phyloP scores from a whole-genome alignment of 106 monocot genomes.

The Allium fistulosum region DNA sequence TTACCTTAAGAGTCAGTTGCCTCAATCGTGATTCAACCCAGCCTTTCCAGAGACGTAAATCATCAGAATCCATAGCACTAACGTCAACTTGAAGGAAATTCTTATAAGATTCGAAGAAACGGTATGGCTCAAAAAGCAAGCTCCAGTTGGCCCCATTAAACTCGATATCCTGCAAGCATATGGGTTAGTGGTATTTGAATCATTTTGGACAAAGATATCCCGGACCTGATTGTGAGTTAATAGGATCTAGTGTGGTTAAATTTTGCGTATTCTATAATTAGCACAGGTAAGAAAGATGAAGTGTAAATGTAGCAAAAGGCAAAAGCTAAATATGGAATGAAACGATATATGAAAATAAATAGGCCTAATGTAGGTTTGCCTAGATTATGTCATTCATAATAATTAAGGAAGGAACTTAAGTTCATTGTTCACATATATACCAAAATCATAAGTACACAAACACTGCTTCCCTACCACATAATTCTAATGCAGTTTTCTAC shows the following conservation, averaged over 20 bases:
- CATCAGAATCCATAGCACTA: constrained; percentile 70
- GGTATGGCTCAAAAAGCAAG: constrained; percentile 75
- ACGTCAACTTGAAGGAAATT: constrained; percentile 96
- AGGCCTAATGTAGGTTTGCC: too few species aligned
- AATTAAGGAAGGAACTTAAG: too few species aligned
- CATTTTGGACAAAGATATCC: too few species aligned
- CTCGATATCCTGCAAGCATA: constrained; percentile 64
- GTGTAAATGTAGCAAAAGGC: background rate
- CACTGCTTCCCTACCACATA: too few species aligned
- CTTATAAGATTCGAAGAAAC: constrained; percentile 87
- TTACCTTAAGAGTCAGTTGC: constrained; percentile 89
- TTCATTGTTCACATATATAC: background rate
- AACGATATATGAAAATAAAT: too few species aligned
- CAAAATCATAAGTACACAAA: background rate
- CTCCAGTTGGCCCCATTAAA: constrained; percentile 59
- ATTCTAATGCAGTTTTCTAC: too few species aligned
- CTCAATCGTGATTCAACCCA: constrained; percentile 98
- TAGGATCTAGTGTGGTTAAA: too few species aligned
- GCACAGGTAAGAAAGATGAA: background rate
- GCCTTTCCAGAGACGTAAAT: constrained; percentile 83
- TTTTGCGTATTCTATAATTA: too few species aligned
- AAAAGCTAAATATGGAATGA: too few species aligned
- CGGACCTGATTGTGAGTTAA: too few species aligned
- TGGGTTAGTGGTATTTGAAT: too few species aligned
- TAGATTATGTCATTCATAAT: too few species aligned